phyloP scores from a whole-genome alignment of 2,329 filamentous ascomycete species.

The Fusarium oxysporum region DNA sequence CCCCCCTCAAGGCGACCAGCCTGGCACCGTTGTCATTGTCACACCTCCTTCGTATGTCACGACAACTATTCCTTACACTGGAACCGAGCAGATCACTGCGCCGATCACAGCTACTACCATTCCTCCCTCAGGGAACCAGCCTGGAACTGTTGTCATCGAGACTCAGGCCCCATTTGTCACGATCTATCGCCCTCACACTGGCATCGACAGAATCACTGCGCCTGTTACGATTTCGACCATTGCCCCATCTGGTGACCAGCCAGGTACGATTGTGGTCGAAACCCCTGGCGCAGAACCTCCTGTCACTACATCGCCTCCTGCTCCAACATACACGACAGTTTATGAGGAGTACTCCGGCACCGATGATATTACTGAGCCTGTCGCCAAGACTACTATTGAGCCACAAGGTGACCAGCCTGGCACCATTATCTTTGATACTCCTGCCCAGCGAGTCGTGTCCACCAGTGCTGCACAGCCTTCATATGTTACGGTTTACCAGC shows the following conservation, averaged over 20 bases:
- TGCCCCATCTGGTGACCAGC: slow-evolving; percentile 14
- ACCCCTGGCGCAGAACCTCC: slow-evolving; percentile 20
- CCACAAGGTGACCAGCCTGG: slow-evolving; percentile 26
- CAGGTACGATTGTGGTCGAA: slow-evolving; percentile 30
- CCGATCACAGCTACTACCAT: slow-evolving; percentile 21
- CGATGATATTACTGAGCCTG: slow-evolving; percentile 15
- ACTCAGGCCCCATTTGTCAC: slow-evolving; percentile 27
- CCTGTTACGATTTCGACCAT: slow-evolving; percentile 27
- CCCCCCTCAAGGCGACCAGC: slow-evolving; percentile 5
- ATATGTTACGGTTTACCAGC: slow-evolving; percentile 13
- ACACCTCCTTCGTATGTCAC: slow-evolving; percentile 29
- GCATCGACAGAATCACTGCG: slow-evolving; percentile 14
- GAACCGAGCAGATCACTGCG: slow-evolving; percentile 18
- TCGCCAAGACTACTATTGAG: slow-evolving; percentile 20
- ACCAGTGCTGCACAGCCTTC: slow-evolving; percentile 9
- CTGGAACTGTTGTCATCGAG: slow-evolving; percentile 28
- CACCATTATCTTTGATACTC: slow-evolving; percentile 32
- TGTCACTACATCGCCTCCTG: slow-evolving; percentile 20
- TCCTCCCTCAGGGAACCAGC: slow-evolving; percentile 2
- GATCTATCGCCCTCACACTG: slow-evolving; percentile 23
- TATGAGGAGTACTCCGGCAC: slow-evolving; percentile 24
- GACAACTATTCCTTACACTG: slow-evolving; percentile 20
- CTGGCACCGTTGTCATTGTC: slow-evolving; percentile 24
- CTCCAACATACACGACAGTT: slow-evolving; percentile 19
- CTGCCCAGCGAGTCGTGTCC: slow-evolving; percentile 4